Evolutionary conservation across 2,329 filamentous ascomycete species (phyloP), one percentile per base, ranked within the genome.

Genomic region (Parastagonospora nodorum): DNA sequence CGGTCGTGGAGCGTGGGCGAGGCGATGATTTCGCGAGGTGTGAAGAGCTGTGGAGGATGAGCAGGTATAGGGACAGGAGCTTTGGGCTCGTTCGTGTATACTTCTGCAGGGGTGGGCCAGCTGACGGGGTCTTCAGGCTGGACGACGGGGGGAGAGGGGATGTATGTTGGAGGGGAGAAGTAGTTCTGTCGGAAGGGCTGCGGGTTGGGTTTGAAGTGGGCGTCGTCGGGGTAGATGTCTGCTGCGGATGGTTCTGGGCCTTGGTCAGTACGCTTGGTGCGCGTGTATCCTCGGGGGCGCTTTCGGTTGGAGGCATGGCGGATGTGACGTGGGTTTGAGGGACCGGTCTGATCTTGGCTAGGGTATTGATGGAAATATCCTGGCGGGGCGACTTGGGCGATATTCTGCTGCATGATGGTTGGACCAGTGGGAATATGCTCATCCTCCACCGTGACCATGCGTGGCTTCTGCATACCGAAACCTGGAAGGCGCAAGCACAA

Each of bases 181-280:
- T 9, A 31, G 15, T 35, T 37, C 33, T 43, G 42, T 33, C 10
- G 28, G 28, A 37, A 44, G 12, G 31, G 37, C 15, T 38, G 38
- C 2, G 35, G 41, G 2, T 38, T 28, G 1, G 49, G 42, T 10
- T 35, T 39, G 49, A 51, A 60, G 28, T 48, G 38, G 2, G 63
- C 62, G 47, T 71, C 67, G 11, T 68, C 66, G 7, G 68, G 68
- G 33, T 68, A 71, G 43, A 69, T 66, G 36, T 71, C 68, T 3
- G 68, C 68, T 2, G 40, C 36, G 11, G 68, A 71, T 4, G 68
- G 61, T 48, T 60, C 51, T 5, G 68, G 68, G 1, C 68, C 68
- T 51, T 71, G 67, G 48, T 69, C 67, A 6, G 49, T 50, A 8
- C 66, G 64, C 44, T 58, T 68, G n/a, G 37, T 29, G 3, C 61